These are phyloP conservation scores for Trichophyton mentagrophytes DNA, from an alignment of 2,329 filamentous ascomycete genomes.

Conservation along the genomic window DNA sequence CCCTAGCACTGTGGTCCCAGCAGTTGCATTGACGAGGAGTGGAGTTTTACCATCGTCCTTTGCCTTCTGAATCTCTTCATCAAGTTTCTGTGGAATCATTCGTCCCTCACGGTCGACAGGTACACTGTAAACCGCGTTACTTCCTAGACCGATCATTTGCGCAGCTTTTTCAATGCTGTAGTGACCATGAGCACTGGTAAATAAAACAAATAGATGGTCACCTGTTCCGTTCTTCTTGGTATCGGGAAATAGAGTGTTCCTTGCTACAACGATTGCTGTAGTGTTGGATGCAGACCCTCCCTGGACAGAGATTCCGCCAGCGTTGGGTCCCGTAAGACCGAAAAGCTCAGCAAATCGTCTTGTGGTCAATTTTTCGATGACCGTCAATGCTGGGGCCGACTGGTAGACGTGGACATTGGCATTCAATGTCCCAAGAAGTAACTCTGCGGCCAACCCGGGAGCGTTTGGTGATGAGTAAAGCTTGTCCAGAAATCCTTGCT, in stretches of 20 bases:
- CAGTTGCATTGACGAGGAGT: slow-evolving; percentile 90
- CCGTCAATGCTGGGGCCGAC: slow-evolving; percentile 74
- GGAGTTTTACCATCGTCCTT: slow-evolving; percentile 60
- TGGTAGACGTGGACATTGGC: slow-evolving; percentile 92
- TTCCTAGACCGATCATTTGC: slow-evolving; percentile 77
- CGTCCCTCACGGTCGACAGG: slow-evolving; percentile 59
- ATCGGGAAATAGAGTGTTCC: slow-evolving; percentile 70
- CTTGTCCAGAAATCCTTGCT: slow-evolving; percentile 93
- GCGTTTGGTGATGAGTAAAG: slow-evolving; percentile 84
- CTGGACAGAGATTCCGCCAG: slow-evolving; percentile 62
- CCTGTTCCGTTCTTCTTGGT: slow-evolving; percentile 64
- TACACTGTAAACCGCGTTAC: slow-evolving; percentile 57
- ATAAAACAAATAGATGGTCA: slow-evolving; percentile 56
- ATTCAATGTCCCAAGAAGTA: slow-evolving; percentile 74
- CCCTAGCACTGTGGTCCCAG: slow-evolving; percentile 84
- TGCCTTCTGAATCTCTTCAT: slow-evolving; percentile 48
- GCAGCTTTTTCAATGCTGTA: slow-evolving; percentile 92
- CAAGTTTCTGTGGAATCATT: slow-evolving; percentile 57
- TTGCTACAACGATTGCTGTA: slow-evolving; percentile 72
- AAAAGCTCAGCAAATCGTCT: slow-evolving; percentile 62
- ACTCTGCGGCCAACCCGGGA: slow-evolving; percentile 70
- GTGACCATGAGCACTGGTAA: slow-evolving; percentile 82
- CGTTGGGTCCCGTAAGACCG: slow-evolving; percentile 55
- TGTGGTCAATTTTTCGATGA: slow-evolving; percentile 77
- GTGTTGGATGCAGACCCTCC: slow-evolving; percentile 78